Base-by-base conservation (phyloP, 768 basidiomycete genomes). In the Tephrocybe sp. region DNA sequence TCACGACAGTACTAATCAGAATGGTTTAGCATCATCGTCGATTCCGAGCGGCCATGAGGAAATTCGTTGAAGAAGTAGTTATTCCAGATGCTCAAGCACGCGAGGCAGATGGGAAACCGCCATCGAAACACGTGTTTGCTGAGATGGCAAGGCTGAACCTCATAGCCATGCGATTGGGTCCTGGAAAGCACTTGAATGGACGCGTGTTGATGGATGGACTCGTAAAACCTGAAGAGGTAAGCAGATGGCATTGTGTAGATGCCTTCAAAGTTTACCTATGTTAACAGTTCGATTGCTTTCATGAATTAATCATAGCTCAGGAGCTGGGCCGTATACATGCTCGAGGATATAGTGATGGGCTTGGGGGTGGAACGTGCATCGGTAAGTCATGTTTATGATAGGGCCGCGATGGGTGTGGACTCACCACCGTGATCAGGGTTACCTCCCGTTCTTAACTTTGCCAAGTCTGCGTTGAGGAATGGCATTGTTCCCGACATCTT, bases 161-260 rank as follows among this genome's bases (percentile, higher is more conserved):
- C 22, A 56, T 69, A 42, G 86, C 87, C 4, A 93, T 95, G 92
- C 78, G 90, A 17, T 65, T 92, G 52, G 93, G 93, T 32, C 92
- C 93, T 0, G 91, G 89, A 32, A 85, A 87, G 60, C 92, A 94
- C 60, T 70, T 95, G 38, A 77, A 89, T 59, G 92, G 92, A 1
- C 74, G 78, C n/a, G 77, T 71, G 6, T 72, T 96, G 2, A 83
- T 91, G 76, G 78, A 74, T 50, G 92, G 88, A 3, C 61, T 86
- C 30, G 82, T 93, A 16, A 80, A 81, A 55, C 88, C 89, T 1
- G 89, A 92, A 64, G 79, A 87, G 69, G 84, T 83, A 40, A 40
- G 74, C 2, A 4, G 33, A 20, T 20, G 36, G 38, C 35, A 40
- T 53, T 8, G 36, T 13, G 3, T 9, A 11, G 23, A 13, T 11